Evolutionary conservation across 108 stramenopile species (phyloP), one percentile per base, ranked within the genome.

Genomic region (Discostella stelligeroides): DNA sequence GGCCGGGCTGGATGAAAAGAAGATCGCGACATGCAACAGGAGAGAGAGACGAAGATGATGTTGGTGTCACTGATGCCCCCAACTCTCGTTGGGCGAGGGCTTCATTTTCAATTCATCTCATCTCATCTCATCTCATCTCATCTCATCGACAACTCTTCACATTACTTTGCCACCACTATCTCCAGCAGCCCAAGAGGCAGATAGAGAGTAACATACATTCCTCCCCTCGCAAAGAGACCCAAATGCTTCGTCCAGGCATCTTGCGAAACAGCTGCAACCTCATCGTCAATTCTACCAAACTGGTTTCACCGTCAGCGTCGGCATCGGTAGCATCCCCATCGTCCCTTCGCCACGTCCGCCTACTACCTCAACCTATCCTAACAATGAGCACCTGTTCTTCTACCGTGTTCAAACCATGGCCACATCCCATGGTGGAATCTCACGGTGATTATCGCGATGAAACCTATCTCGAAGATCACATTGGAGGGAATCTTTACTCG

Each of bases 381-480:
- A 67, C 64, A 58, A 79, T 79, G 70, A 66, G 49, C 53, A 43
- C 54, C 39, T 10, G 12, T 7, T 1, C 37, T 30, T 38, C 28
- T 41, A 40, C 40, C 42, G 55, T 55, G 40, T 41, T 79, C 49
- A 71, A 76, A 70, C 86, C 86, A 24, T 91, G 90, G 90, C 78
- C 84, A 0, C 43, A 41, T 4, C 70, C 84, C 21, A 73, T 88
- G 83, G 60, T 87, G 49, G 84, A 86, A 63, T 86, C 80, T n/a
- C 63, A 81, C 51, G 91, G 91, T 13, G 88, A 92, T 46, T 92
- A 92, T 61, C 79, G 84, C 23, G 64, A 80, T 29, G 91, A 92
- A 71, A 54, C 83, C 8, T 87, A 68, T 50, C 75, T 92, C 25
- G 90, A 91, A 74, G 62, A 82, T 37, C 82, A 87, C 68, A 82